These are phyloP conservation scores for Saraca asoca DNA, from an alignment of 331 rosid genomes.

Conservation along the genomic window DNA sequence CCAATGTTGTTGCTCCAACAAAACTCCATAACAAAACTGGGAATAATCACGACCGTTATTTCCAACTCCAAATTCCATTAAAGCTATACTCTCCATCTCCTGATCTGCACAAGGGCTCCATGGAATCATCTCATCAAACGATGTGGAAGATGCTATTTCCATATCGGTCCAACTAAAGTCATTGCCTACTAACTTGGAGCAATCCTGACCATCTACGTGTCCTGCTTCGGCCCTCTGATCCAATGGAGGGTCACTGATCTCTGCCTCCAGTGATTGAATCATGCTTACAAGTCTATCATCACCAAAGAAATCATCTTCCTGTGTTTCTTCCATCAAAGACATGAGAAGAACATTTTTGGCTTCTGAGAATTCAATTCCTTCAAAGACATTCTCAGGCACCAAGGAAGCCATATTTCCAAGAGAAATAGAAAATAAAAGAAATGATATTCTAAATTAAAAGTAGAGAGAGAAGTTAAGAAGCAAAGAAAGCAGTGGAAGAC, in stretches of 20 bases:
- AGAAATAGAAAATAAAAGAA: not conserved
- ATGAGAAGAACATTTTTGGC: conserved; percentile 38
- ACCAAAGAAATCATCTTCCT: conserved; percentile 28
- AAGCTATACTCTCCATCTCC: conserved; percentile 22
- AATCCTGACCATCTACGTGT: conserved; percentile 34
- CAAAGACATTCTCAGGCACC: conserved; percentile 22
- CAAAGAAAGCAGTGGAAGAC: conserved; percentile 8
- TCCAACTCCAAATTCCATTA: conserved; percentile 33
- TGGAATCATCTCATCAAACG: conserved; percentile 36
- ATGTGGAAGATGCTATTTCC: conserved; percentile 29
- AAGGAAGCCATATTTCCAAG: conserved; percentile 34
- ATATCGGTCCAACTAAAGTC: conserved; percentile 22
- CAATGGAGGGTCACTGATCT: conserved; percentile 24
- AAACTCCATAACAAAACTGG: conserved; percentile 26
- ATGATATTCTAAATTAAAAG: not conserved
- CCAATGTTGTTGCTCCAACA: conserved; percentile 34
- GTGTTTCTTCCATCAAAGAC: conserved; percentile 43
- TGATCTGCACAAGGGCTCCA: conserved; percentile 34
- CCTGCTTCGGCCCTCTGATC: conserved; percentile 16
- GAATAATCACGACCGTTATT: conserved; percentile 26
- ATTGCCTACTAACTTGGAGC: conserved; percentile 17
- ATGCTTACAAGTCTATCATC: conserved; percentile 47
- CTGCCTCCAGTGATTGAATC: conserved; percentile 43
- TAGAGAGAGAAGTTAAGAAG: conserved; percentile 19
- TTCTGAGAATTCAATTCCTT: conserved; percentile 33